phyloP scores from a whole-genome alignment of 495 filamentous ascomycete genomes.

The Talaromyces nanjingensis region DNA sequence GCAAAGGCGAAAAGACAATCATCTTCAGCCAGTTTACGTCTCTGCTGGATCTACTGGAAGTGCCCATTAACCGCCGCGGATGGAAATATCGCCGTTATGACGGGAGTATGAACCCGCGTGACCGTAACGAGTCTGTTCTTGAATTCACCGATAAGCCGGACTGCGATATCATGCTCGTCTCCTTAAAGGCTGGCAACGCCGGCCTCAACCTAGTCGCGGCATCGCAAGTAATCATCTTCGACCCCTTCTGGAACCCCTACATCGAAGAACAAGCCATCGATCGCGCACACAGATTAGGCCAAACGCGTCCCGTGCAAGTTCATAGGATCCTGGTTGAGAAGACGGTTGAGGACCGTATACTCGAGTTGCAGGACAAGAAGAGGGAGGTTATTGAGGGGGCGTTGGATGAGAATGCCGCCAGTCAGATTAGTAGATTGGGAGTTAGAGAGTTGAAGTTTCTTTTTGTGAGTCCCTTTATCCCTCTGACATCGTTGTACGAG shows the following conservation, averaged over 20 bases:
- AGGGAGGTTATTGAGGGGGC: slow-evolving; percentile 69
- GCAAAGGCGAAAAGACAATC: slow-evolving; percentile 68
- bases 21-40: slow-evolving; percentile 92
- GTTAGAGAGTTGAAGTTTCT: slow-evolving; percentile 61
- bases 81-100: slow-evolving; percentile 75
- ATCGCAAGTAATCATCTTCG: slow-evolving; percentile 81
- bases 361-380: slow-evolving; percentile 81
- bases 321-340: slow-evolving; percentile 70
- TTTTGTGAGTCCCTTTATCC: slow-evolving; percentile 47
- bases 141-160: slow-evolving; percentile 62
- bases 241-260: slow-evolving; percentile 96
- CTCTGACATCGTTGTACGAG: slow-evolving; percentile 5
- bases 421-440: slow-evolving; percentile 55
- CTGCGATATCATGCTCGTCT: slow-evolving; percentile 76
- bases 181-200: slow-evolving; percentile 84
- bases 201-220: slow-evolving; percentile 87
- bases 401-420: slow-evolving; percentile 70
- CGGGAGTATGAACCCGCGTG: slow-evolving; percentile 65
- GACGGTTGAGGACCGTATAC: slow-evolving; percentile 88
- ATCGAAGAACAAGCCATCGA: slow-evolving; percentile 94
- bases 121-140: slow-evolving; percentile 64
- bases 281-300: slow-evolving; percentile 86
- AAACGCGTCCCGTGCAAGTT: slow-evolving; percentile 65
- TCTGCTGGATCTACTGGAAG: slow-evolving; percentile 83
- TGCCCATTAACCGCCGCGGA: slow-evolving; percentile 62